Percentiles rank a stretch among this genome's conserved stretches.
Evolutionary conservation across 176 grass and related monocot genomes (phyloP).

Genomic region (Avena insularis): DNA sequence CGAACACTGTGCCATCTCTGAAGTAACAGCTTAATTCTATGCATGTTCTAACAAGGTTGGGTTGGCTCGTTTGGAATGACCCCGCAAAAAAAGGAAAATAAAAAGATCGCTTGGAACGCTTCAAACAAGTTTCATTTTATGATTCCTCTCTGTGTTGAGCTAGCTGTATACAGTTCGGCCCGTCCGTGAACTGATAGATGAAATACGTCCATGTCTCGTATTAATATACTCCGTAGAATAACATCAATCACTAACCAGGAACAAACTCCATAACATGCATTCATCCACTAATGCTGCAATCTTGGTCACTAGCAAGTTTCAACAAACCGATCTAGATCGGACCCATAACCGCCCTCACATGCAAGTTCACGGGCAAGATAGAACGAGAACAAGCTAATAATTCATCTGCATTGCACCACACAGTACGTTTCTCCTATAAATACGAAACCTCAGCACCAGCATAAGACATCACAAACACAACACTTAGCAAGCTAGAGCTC

Average conservation of each 20-base stretch:
- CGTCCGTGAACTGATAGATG: background rate
- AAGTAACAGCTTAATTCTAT: too few species aligned
- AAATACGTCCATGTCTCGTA: too few species aligned
- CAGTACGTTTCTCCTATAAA: background rate
- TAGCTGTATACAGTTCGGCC: background rate
- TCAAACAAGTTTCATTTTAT: background rate
- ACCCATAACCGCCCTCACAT: slow-evolving; percentile 15
- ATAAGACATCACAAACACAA: background rate
- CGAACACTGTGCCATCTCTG: too few species aligned
- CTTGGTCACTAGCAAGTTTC: slow-evolving; percentile 12
- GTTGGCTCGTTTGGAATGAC: background rate
- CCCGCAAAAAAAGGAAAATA: too few species aligned
- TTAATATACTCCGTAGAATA: background rate
- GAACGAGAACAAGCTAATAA: background rate
- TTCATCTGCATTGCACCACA: background rate
- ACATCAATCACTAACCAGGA: slow-evolving; percentile 17
- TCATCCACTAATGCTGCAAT: slow-evolving; percentile 20
- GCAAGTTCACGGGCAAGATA: background rate
- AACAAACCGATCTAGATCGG: slow-evolving; percentile 11
- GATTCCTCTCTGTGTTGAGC: background rate
- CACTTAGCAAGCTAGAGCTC: background rate
- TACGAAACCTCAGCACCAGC: background rate
- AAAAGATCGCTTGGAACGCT: background rate
- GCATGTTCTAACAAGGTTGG: background rate
- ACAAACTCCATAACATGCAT: background rate